These are phyloP conservation scores for Erysiphe pulchra DNA, from an alignment of 2,329 filamentous ascomycete species.

Conservation along the genomic window DNA sequence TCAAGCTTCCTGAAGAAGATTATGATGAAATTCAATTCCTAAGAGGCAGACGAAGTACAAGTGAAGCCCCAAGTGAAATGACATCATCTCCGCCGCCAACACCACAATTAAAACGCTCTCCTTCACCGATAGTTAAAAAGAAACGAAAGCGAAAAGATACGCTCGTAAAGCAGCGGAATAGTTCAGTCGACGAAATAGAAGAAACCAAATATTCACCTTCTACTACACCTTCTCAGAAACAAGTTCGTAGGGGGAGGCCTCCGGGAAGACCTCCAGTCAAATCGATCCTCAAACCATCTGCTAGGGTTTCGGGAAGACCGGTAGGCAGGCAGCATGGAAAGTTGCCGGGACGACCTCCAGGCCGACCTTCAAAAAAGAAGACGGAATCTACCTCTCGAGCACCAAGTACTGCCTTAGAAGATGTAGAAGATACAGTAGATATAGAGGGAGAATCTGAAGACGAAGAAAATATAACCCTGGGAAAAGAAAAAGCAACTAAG, in stretches of 20 bases:
- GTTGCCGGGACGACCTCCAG: conserved; percentile 12
- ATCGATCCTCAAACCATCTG: too few species aligned
- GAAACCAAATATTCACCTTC: conserved; percentile 19
- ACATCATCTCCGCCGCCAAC: conserved; percentile 14
- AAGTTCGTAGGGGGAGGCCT: conserved; percentile 11
- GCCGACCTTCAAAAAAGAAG: conserved; percentile 3
- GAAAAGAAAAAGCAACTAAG: conserved; percentile 3
- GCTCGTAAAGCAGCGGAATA: conserved; percentile 15
- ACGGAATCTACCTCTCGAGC: conserved; percentile 14
- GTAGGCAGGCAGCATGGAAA: too few species aligned
- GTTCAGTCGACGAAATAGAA: conserved; percentile 27
- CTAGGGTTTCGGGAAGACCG: too few species aligned
- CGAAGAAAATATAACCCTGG: conserved; percentile 2
- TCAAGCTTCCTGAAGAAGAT: conserved; percentile 28
- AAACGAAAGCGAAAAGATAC: conserved; percentile 15
- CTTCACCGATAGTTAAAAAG: conserved; percentile 2
- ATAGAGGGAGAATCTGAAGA: conserved; percentile 16
- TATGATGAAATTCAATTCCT: conserved; percentile 12
- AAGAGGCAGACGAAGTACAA: conserved; percentile 6
- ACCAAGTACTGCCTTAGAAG: conserved; percentile 13
- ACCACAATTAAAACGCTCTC: conserved; percentile 8
- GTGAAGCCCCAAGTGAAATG: conserved; percentile 13
- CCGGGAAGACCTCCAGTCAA: conserved; percentile 16
- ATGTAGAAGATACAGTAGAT: conserved; percentile 13
- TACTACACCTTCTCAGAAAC: conserved; percentile 17